phyloP scores from a whole-genome alignment of 2,329 filamentous ascomycete species.

The Cadophora malorum region DNA sequence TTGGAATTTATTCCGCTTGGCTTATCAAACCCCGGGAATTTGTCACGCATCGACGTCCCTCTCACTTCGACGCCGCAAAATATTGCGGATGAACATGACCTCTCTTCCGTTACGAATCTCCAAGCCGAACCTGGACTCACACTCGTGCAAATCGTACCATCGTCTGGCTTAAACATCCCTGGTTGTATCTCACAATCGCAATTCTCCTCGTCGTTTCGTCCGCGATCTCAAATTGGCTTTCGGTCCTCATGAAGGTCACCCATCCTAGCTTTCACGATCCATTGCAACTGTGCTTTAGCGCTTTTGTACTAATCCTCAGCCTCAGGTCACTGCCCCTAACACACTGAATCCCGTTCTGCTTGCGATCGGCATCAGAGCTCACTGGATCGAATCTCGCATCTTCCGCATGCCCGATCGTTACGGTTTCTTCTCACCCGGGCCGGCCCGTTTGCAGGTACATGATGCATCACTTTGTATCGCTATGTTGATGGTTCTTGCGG shows the following conservation, averaged over 20 bases:
- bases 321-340: slow-evolving; percentile 22
- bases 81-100: slow-evolving; percentile 10
- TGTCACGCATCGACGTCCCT: background rate
- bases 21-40: too few species aligned
- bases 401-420: slow-evolving; percentile 26
- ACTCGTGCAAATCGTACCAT: too few species aligned
- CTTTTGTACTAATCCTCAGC: slow-evolving; percentile 7
- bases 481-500: slow-evolving; percentile 23
- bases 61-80: slow-evolving; percentile 6
- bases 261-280: background rate
- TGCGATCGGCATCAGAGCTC: slow-evolving; percentile 22
- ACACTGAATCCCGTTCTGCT: slow-evolving; percentile 27
- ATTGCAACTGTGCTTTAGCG: slow-evolving; percentile 4
- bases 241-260: too few species aligned
- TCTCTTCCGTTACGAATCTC: slow-evolving; percentile 11
- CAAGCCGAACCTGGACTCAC: background rate
- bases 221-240: too few species aligned
- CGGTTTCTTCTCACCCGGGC: slow-evolving; percentile 24
- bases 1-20: too few species aligned
- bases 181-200: slow-evolving; percentile 9
- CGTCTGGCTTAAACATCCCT: too few species aligned
- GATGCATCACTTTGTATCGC: slow-evolving; percentile 23
- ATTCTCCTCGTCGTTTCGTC: background rate
- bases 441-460: slow-evolving; percentile 24
- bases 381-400: slow-evolving; percentile 28